These are phyloP conservation scores for Euphorbia schlechtendalii DNA, from an alignment of 441 rosid species.

Conservation along the genomic window DNA sequence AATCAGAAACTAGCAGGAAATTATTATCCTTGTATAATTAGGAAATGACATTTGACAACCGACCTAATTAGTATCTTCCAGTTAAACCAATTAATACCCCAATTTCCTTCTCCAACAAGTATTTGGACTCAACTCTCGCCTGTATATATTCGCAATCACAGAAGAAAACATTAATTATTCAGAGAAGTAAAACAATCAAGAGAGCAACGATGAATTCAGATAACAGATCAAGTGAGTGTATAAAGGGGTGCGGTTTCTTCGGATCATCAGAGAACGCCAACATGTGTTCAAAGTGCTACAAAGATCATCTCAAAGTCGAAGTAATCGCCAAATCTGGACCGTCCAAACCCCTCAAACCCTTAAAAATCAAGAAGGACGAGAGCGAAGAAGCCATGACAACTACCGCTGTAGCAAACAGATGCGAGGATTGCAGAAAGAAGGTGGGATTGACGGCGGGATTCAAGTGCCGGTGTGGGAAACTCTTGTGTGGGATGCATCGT, in stretches of 20 bases:
- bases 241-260: conserved; percentile 29
- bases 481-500: conserved; percentile 41
- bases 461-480: conserved; percentile 34
- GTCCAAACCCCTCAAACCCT: background rate
- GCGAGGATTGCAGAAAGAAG: conserved; percentile 34
- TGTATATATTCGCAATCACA: background rate
- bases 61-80: no score
- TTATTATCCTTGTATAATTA: no score
- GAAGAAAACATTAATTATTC: no score
- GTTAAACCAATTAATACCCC: no score
- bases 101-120: no score
- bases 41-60: no score
- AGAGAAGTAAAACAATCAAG: background rate
- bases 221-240: conserved; percentile 12
- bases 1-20: no score
- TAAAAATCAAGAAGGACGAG: no score
- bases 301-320: background rate
- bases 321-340: background rate
- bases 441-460: conserved; percentile 46
- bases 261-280: conserved; percentile 17
- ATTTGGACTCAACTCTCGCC: background rate
- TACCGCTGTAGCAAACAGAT: conserved; percentile 11
- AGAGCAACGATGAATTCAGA: conserved; percentile 10
- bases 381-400: no score
- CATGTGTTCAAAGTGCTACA: conserved; percentile 35